phyloP scores from a whole-genome alignment of 2,329 filamentous ascomycete genomes.

The Trichoderma asperellum region DNA sequence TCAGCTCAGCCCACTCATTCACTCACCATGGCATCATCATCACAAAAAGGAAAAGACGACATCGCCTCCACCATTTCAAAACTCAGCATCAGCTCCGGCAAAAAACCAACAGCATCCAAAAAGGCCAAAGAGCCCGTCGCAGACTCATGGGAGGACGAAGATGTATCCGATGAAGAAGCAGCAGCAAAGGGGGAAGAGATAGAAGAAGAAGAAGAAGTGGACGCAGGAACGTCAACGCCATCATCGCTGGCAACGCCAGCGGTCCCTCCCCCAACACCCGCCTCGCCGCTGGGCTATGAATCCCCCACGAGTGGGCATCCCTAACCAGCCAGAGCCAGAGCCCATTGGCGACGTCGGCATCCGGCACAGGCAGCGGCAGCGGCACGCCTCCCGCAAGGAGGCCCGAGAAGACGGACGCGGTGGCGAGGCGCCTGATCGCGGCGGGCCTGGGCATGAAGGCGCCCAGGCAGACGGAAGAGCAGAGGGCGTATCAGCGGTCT shows the following conservation, averaged over 20 bases:
- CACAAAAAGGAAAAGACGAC: constrained; percentile 11
- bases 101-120: constrained; percentile 31
- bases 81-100: constrained; percentile 38
- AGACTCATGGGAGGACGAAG: constrained; percentile 63
- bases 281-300: constrained; percentile 20
- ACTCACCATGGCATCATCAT: constrained; percentile 3
- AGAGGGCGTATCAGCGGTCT: constrained; percentile 81
- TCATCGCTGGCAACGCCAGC: constrained; percentile 3
- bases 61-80: constrained; percentile 40
- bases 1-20: not conserved
- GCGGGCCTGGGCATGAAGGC: constrained; percentile 81
- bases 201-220: not conserved
- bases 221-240: not conserved
- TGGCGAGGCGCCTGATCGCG: constrained; percentile 87
- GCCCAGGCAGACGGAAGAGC: constrained; percentile 83
- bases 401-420: constrained; percentile 92
- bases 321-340: not conserved
- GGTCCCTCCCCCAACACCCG: constrained; percentile 11
- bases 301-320: constrained; percentile 32
- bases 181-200: constrained; percentile 29
- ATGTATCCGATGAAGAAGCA: constrained; percentile 45
- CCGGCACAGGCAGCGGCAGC: constrained; percentile 27
- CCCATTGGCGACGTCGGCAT: constrained; percentile 7
- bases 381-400: constrained; percentile 43
- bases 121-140: constrained; percentile 41